phyloP scores from a whole-genome alignment of 2,329 filamentous ascomycete species.

The Cladosporium sp. region DNA sequence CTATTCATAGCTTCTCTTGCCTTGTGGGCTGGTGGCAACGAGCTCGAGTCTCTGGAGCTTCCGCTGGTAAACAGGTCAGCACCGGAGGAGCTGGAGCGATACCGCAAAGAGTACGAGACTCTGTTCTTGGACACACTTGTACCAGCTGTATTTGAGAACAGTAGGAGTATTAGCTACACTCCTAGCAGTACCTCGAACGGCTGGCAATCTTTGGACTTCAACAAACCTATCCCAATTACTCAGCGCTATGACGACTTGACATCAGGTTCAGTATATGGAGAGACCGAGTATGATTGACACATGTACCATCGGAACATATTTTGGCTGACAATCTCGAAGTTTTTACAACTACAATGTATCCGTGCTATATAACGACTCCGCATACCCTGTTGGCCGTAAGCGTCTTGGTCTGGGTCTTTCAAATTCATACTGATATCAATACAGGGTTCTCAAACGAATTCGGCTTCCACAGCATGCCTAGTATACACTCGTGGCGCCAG shows the following conservation, averaged over 20 bases:
- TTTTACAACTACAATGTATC: constrained; percentile 58
- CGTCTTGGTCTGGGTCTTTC: too few relatives aligned
- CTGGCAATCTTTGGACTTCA: constrained; percentile 56
- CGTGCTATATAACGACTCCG: constrained; percentile 55
- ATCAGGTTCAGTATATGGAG: constrained; percentile 56
- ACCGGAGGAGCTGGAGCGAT: constrained; percentile 46
- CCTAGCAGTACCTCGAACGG: constrained; percentile 62
- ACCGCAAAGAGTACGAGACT: constrained; percentile 57
- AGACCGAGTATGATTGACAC: constrained; percentile 45
- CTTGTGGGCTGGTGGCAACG: constrained; percentile 52
- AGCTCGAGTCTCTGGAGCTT: constrained; percentile 59
- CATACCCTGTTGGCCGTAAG: constrained; percentile 53
- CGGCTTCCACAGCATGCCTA: constrained; percentile 64
- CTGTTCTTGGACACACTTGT: constrained; percentile 58
- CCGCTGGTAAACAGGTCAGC: constrained; percentile 39
- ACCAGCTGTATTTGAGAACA: constrained; percentile 59
- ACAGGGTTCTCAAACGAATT: constrained; percentile 63
- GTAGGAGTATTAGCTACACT: constrained; percentile 60
- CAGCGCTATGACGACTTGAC: constrained; percentile 59
- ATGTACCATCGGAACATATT: neutral
- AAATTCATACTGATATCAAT: neutral
- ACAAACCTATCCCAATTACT: constrained; percentile 51
- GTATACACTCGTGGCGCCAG: constrained; percentile 58
- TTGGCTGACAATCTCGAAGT: constrained; percentile 41
- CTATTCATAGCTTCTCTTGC: constrained; percentile 35